Evolutionary conservation across 1,284 basidiomycete genomes (phyloP).

Genomic region (Ceratobasidium theobromae): DNA sequence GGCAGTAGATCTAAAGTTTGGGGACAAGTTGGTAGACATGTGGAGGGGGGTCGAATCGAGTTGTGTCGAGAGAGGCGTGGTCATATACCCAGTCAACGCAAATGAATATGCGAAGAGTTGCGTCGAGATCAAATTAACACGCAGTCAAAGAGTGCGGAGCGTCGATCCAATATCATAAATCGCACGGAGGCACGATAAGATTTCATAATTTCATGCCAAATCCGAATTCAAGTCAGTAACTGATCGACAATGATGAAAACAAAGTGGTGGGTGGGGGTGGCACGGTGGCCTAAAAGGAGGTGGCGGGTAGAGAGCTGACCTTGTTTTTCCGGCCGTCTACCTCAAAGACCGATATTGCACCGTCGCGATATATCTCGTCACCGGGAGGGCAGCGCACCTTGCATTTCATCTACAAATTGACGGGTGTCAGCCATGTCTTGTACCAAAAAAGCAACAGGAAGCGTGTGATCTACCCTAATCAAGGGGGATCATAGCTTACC

Average conservation of each 20-base stretch:
- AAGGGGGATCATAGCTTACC: conserved; percentile 51
- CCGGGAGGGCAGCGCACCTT: conserved; percentile 94
- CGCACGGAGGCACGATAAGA: not conserved
- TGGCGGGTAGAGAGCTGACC: conserved; percentile 45
- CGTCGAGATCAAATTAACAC: not conserved
- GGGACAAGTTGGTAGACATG: not conserved
- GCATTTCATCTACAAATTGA: conserved; percentile 76
- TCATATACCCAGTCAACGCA: not conserved
- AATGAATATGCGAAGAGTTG: not conserved
- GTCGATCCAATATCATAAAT: conserved; percentile 14
- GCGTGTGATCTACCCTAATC: no score
- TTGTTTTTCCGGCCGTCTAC: conserved; percentile 99
- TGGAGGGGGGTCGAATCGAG: not conserved
- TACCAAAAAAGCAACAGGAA: no score
- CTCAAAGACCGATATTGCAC: conserved; percentile 88
- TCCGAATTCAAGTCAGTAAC: not conserved
- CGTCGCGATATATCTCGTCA: conserved; percentile 97
- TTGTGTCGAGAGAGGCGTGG: not conserved
- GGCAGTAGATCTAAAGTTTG: conserved; percentile 86
- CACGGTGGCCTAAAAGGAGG: not conserved
- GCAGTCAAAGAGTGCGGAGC: not conserved
- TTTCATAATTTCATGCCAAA: conserved; percentile 3
- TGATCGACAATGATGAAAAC: conserved; percentile 13
- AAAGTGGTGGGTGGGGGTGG: conserved; percentile 28
- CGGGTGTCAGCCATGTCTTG: no score